These are phyloP conservation scores for Metschnikowia anglica DNA, from an alignment of 805 yeast species.

Conservation along the genomic window DNA sequence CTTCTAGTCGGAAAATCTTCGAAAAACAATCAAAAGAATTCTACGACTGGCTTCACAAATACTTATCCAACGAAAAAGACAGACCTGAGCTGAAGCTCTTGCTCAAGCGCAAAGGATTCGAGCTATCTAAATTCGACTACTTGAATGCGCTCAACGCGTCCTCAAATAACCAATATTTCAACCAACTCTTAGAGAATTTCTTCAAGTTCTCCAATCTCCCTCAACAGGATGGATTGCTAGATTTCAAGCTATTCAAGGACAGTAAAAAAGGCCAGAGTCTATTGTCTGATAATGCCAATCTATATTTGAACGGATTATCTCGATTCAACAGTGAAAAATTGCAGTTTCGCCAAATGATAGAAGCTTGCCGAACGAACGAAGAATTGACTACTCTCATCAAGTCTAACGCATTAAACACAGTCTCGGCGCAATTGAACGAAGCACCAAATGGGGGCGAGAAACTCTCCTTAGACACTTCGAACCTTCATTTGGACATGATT, in stretches of 20 bases:
- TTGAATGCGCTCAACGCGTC: constrained; percentile 39
- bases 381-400: constrained; percentile 37
- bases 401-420: constrained; percentile 25
- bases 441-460: not conserved
- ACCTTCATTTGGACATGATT: constrained; percentile 25
- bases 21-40: constrained; percentile 43
- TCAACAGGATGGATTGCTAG: constrained; percentile 14
- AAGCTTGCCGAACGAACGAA: constrained; percentile 39
- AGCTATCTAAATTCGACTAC: constrained; percentile 47
- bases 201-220: constrained; percentile 34
- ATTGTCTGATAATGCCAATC: constrained; percentile 25
- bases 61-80: constrained; percentile 44
- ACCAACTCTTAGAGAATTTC: constrained; percentile 36
- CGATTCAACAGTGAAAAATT: constrained; percentile 43
- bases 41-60: constrained; percentile 45
- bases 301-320: constrained; percentile 35
- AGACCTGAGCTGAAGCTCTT: constrained; percentile 42
- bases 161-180: constrained; percentile 41
- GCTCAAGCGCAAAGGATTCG: constrained; percentile 38
- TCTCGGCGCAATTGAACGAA: constrained; percentile 1
- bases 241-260: constrained; percentile 18
- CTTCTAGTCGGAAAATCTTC: constrained; percentile 31
- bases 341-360: constrained; percentile 42
- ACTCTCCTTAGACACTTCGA: constrained; percentile 3
- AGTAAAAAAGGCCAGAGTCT: constrained; percentile 19